Percentiles rank a stretch among this genome's conserved stretches.
phyloP scores from a whole-genome alignment of 495 filamentous ascomycete species.

The Penicillium daleae region DNA sequence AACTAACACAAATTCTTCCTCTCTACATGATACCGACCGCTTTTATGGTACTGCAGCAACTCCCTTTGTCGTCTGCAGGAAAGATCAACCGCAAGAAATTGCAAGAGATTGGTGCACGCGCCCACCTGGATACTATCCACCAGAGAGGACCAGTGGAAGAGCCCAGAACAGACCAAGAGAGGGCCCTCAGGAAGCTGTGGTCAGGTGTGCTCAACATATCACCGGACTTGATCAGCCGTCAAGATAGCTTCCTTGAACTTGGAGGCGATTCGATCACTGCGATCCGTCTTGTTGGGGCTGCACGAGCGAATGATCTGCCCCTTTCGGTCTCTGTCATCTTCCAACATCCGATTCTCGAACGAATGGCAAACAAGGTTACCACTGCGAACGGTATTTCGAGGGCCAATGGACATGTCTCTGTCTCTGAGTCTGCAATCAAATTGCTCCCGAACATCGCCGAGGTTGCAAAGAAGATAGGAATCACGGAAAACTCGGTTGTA shows the following conservation, averaged over 20 bases:
- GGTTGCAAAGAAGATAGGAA: background rate
- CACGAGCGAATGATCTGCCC: background rate
- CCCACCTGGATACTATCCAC: background rate
- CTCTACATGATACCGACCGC: slow-evolving; percentile 49
- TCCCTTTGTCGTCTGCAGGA: slow-evolving; percentile 40
- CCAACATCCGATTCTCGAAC: background rate
- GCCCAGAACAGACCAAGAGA: background rate
- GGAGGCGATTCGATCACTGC: slow-evolving; percentile 2
- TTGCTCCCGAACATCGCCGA: background rate
- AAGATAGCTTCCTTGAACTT: slow-evolving; percentile 1
- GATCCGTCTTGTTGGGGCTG: background rate
- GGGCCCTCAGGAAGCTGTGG: background rate
- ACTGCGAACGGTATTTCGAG: background rate
- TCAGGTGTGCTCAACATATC: background rate
- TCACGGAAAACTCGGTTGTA: background rate
- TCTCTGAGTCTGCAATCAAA: background rate
- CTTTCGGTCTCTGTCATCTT: background rate
- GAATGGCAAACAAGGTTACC: background rate
- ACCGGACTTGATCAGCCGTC: background rate
- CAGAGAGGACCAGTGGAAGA: background rate
- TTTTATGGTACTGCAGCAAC: slow-evolving; percentile 33
- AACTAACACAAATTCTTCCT: slow-evolving; percentile 19
- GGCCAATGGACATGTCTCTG: background rate
- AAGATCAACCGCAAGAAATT: slow-evolving; percentile 41
- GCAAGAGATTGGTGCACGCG: slow-evolving; percentile 1